Base-by-base conservation (phyloP, 768 basidiomycete species). In the Suillus tomentosus region DNA sequence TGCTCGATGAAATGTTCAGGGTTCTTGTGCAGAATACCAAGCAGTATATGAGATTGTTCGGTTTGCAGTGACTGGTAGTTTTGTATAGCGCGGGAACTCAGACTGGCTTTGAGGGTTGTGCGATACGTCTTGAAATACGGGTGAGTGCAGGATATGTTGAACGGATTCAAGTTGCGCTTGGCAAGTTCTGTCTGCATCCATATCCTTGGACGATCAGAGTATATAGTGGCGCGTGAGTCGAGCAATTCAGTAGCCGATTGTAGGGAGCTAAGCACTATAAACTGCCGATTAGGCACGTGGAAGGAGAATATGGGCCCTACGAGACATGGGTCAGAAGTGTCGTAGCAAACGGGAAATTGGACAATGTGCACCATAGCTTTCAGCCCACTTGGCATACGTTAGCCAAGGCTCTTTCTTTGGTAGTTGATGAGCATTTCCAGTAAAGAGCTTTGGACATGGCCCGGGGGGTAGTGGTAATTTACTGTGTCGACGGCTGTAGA, bases 151-250 rank as follows among this genome's bases (percentile, higher is more conserved):
- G 22, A 17, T 57, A 57, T 40, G 24, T 40, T 24, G 56, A 57
- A 57, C 9, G 37, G 22, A 7, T 3, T 17, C 39, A 57, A 9
- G 22, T 40, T 15, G 37, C 56, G 56, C 22, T 7, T 15, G 22
- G 56, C 56, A 57, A 57, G 56, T 57, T 37, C 22, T 34, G 53
- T 54, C 4, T 22, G 39, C 56, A 57, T 57, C 56, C 56, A 57
- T 40, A 17, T 1, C 40, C 5, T 57, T 40, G 56, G 56, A 57
- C 56, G 56, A 40, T 57, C 56, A 27, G 56, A 57, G 24, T 57
- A 57, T 11, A 22, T 57, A 40, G 56, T 22, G 22, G 56, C 56
- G 37, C 39, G 56, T 40, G 8, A 24, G 17, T 57, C 56, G 37
- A 57, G 56, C 1, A 57, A 40, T 27, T 57, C 56, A 17, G 56